Evolutionary conservation across 2,329 filamentous ascomycete genomes (phyloP).

Genomic region (Exophiala sp.): DNA sequence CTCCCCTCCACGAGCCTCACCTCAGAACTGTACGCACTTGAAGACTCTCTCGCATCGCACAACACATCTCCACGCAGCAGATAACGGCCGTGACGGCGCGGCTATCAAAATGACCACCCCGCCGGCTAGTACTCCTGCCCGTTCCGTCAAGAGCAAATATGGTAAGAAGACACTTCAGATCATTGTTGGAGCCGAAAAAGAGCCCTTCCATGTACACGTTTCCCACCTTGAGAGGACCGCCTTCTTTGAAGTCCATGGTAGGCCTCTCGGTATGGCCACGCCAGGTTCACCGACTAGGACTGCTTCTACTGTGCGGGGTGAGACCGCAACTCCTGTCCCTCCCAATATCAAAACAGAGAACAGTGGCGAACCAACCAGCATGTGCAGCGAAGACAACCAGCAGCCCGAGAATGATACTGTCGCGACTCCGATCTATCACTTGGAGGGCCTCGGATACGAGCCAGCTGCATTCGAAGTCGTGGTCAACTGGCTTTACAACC

Average conservation of each 20-base stretch:
- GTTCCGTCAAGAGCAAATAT: constrained; percentile 1
- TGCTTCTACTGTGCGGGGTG: neutral
- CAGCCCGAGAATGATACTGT: neutral
- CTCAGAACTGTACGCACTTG: no score
- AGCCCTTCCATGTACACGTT: constrained; percentile 21
- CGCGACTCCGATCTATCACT: constrained; percentile 9
- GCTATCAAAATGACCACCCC: neutral
- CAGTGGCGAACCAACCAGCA: neutral
- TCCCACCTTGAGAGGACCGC: constrained; percentile 14
- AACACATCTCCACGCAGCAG: neutral
- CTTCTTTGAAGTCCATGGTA: constrained; percentile 24
- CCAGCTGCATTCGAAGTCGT: constrained; percentile 21
- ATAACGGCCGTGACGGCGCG: no score
- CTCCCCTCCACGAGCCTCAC: no score
- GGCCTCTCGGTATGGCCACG: neutral
- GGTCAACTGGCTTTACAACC: constrained; percentile 24
- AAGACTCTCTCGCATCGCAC: neutral
- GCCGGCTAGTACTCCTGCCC: neutral
- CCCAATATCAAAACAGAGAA: constrained; percentile 3
- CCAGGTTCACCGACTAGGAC: neutral
- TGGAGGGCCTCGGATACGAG: constrained; percentile 14
- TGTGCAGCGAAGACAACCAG: neutral
- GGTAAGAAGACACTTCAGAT: constrained; percentile 20
- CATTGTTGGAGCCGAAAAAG: constrained; percentile 14
- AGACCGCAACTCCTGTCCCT: constrained; percentile 1